phyloP scores from a whole-genome alignment of 352 stramenopile genomes.

The Blastocystis sp. region DNA sequence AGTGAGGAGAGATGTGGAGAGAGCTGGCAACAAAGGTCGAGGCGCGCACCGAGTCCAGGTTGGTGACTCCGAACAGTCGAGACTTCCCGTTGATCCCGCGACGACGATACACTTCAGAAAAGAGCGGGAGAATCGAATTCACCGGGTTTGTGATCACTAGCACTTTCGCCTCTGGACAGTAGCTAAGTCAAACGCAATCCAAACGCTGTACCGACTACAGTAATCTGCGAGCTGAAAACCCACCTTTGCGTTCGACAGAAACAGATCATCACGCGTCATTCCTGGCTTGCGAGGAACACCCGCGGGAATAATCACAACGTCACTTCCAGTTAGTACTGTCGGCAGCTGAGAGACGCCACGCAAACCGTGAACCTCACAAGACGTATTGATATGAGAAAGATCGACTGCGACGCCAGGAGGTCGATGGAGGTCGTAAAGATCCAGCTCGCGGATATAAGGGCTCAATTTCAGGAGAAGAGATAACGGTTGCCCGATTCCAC shows the following conservation, averaged over 20 bases:
- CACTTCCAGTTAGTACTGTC: slow-evolving; percentile 70
- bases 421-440: slow-evolving; percentile 94
- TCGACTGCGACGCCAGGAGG: slow-evolving; percentile 93
- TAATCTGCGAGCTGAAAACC: slow-evolving; percentile 87
- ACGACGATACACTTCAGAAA: slow-evolving; percentile 94
- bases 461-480: slow-evolving; percentile 94
- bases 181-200: slow-evolving; percentile 66
- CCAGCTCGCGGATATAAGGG: slow-evolving; percentile 86
- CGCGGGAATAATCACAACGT: slow-evolving; percentile 96
- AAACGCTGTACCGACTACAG: slow-evolving; percentile 68
- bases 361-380: slow-evolving; percentile 65
- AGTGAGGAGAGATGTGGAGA: slow-evolving; percentile 65
- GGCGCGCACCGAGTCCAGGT: slow-evolving; percentile 29
- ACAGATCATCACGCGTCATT: slow-evolving; percentile 89
- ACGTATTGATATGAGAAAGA: slow-evolving; percentile 69
- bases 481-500: slow-evolving; percentile 95
- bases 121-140: slow-evolving; percentile 98
- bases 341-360: slow-evolving; percentile 65
- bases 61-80: slow-evolving; percentile 40
- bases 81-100: slow-evolving; percentile 65
- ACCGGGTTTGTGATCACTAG: slow-evolving; percentile 98
- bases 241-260: slow-evolving; percentile 90
- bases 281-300: slow-evolving; percentile 96
- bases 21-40: not conserved
- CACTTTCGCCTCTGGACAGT: slow-evolving; percentile 88